A percentile compares a stretch with the other conserved stretches of the same genome.
Conservation (phyloP, 768 basidiomycete species). For the Agaricus blazei region DNA sequence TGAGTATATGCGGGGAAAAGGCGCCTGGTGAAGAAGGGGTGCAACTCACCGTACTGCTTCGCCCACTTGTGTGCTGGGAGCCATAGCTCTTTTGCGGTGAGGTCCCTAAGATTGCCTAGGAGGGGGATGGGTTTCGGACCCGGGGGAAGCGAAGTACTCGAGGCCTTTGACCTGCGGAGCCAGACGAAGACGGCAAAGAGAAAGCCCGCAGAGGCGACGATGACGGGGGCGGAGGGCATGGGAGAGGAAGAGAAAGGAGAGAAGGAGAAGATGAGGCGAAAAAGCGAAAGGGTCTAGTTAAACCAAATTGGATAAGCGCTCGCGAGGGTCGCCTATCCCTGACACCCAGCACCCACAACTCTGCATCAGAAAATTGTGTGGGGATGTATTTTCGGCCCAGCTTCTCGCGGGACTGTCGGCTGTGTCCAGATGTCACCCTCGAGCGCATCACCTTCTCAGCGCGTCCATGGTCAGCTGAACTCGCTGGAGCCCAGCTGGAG, state of each 20-base stretch:
- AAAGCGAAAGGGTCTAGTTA: constrained; percentile 9
- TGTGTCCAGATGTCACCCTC: background rate
- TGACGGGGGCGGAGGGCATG: constrained; percentile 7
- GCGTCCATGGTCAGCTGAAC: too few species aligned
- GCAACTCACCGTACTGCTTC: constrained; percentile 50
- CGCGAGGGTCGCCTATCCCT: background rate
- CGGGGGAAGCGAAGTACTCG: constrained; percentile 46
- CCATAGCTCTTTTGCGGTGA: constrained; percentile 62
- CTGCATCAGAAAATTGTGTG: background rate
- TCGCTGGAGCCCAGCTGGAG: background rate
- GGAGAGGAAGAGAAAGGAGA: constrained; percentile 8
- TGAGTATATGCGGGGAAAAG: constrained; percentile 2
- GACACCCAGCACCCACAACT: background rate
- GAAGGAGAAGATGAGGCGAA: constrained; percentile 5
- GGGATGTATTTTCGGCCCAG: constrained; percentile 4
- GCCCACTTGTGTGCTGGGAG: constrained; percentile 58
- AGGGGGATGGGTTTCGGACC: constrained; percentile 64
- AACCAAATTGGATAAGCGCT: constrained; percentile 7
- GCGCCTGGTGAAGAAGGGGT: background rate
- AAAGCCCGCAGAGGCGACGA: constrained; percentile 18
- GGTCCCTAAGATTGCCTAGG: constrained; percentile 59
- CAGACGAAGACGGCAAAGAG: constrained; percentile 34
- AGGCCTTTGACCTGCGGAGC: constrained; percentile 39
- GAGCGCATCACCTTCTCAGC: background rate
- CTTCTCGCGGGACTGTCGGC: constrained; percentile 9